phyloP scores from a whole-genome alignment of 768 basidiomycete genomes.

The Tulasnella calospora region DNA sequence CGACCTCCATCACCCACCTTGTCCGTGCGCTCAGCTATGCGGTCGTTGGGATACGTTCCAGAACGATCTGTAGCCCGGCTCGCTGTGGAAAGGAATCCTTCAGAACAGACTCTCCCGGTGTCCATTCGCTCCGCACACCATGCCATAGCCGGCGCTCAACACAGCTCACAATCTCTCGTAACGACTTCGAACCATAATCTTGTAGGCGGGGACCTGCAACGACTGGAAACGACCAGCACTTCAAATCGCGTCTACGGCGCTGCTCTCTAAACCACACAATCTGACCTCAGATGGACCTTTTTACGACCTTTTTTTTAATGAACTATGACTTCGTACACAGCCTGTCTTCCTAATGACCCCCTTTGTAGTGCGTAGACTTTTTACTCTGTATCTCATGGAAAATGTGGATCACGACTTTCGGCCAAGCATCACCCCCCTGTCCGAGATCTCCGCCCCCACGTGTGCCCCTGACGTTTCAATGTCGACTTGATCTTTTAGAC shows the following conservation, averaged over 20 bases:
- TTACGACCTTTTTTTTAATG: neutral
- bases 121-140: neutral
- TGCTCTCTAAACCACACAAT: neutral
- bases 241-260: constrained; percentile 17
- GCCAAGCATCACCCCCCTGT: neutral
- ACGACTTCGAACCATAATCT: neutral
- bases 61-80: neutral
- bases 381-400: neutral
- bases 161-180: constrained; percentile 11
- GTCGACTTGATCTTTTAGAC: neutral
- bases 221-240: neutral
- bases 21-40: constrained; percentile 15
- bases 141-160: neutral
- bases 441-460: neutral
- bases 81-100: neutral
- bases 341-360: neutral
- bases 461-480: constrained; percentile 1
- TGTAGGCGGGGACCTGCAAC: neutral
- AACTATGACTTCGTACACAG: neutral
- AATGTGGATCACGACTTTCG: neutral
- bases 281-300: neutral
- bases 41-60: constrained; percentile 7
- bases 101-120: neutral
- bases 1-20: constrained; percentile 18
- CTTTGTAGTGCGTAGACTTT: neutral